These are phyloP conservation scores for Lipomyces spencermartinsiae DNA, from an alignment of 805 yeast species.

Conservation along the genomic window DNA sequence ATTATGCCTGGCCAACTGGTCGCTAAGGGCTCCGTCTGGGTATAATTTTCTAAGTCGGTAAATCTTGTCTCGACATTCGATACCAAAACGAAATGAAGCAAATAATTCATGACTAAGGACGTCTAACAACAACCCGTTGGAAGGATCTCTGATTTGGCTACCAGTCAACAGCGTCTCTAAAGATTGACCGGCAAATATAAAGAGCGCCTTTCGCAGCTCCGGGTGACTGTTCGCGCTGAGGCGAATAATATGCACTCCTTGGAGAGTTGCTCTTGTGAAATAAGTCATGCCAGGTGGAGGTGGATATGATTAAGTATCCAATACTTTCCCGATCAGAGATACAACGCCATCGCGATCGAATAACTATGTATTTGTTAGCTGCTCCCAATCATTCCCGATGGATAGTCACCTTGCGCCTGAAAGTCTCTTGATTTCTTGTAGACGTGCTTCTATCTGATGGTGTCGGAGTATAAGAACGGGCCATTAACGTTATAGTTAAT, in stretches of 20 bases:
- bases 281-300: neutral
- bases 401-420: neutral
- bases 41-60: neutral
- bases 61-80: neutral
- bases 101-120: no score
- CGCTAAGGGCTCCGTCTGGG: neutral
- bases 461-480: neutral
- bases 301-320: neutral
- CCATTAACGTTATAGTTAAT: neutral
- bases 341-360: neutral
- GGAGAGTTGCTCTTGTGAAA: neutral
- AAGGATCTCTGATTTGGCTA: no score
- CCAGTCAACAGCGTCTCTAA: no score
- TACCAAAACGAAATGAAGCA: no score
- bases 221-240: neutral
- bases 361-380: neutral
- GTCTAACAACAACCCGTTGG: no score
- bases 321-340: neutral
- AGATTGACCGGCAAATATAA: no score
- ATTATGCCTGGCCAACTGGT: neutral
- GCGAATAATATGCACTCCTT: neutral
- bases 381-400: neutral
- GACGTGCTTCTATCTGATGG: neutral
- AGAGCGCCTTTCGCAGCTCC: neutral
- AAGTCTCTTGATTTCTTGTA: neutral